A percentile compares a stretch with the other conserved stretches of the same genome.
Evolutionary conservation across 225 moss, liverwort and hornwort genomes (phyloP).

Genomic region (Ulota crispa): DNA sequence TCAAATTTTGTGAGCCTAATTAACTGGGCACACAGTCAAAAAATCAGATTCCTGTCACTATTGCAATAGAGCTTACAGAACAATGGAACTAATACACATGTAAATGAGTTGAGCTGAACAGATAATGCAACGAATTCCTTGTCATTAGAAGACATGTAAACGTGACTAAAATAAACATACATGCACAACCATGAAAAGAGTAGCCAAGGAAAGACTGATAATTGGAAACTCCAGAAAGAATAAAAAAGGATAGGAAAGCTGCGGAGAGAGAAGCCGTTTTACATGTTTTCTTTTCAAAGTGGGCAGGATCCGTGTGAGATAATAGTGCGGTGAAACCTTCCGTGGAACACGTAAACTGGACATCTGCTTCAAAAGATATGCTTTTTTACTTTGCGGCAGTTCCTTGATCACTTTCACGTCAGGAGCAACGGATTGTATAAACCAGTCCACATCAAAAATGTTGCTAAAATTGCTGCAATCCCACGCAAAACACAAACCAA

Average conservation of each 20-base stretch:
- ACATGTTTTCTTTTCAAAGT: slow-evolving; percentile 79
- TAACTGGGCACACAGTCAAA: slow-evolving; percentile 50
- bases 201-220: neutral
- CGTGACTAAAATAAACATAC: neutral
- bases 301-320: slow-evolving; percentile 69
- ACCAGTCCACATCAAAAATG: slow-evolving; percentile 91
- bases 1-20: slow-evolving; percentile 91
- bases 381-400: slow-evolving; percentile 46
- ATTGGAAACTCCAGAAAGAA: neutral
- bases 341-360: slow-evolving; percentile 72
- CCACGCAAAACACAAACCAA: slow-evolving; percentile 17
- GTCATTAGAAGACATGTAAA: neutral
- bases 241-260: neutral
- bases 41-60: slow-evolving; percentile 9
- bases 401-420: slow-evolving; percentile 88
- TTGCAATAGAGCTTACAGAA: neutral
- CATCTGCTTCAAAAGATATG: slow-evolving; percentile 49
- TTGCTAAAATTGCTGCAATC: slow-evolving; percentile 89
- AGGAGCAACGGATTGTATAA: slow-evolving; percentile 71
- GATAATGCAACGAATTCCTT: neutral
- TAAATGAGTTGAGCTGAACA: neutral
- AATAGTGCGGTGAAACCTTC: slow-evolving; percentile 77
- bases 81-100: neutral
- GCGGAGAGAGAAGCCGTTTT: slow-evolving; percentile 9
- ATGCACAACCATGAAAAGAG: neutral